Evolutionary conservation across 306 rosid genomes (phyloP).

Genomic region (Pyrus pyrifolia): DNA sequence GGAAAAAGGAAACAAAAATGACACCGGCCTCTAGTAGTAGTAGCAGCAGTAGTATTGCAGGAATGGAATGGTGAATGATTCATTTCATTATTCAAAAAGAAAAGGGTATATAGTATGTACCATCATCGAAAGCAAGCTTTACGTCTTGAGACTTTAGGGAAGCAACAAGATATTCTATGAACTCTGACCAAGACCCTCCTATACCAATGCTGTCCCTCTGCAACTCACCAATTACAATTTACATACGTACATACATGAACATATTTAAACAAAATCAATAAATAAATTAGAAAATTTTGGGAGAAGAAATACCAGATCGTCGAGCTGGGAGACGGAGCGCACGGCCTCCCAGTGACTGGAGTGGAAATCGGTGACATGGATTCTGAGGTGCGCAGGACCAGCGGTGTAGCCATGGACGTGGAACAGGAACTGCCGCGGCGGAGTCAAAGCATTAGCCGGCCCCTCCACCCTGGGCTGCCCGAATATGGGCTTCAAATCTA

Average conservation of each 20-base stretch:
- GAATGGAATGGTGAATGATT: too few relatives aligned
- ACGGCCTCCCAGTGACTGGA: constrained; percentile 58
- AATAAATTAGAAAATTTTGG: neutral
- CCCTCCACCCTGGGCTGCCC: constrained; percentile 50
- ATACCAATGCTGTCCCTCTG: constrained; percentile 86
- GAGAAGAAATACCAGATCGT: constrained; percentile 49
- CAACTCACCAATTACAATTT: constrained; percentile 1
- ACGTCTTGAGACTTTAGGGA: constrained; percentile 66
- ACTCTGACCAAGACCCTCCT: constrained; percentile 80
- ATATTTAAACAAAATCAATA: neutral
- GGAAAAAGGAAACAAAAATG: neutral
- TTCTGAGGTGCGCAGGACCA: constrained; percentile 43
- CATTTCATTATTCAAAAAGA: neutral
- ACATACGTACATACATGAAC: neutral
- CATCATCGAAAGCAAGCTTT: constrained; percentile 56
- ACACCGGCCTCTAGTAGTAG: too few relatives aligned
- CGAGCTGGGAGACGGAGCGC: constrained; percentile 54
- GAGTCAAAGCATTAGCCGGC: constrained; percentile 12
- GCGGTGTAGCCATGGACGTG: constrained; percentile 39
- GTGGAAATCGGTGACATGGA: constrained; percentile 64
- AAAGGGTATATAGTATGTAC: neutral
- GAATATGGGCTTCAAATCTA: constrained; percentile 51
- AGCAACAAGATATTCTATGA: constrained; percentile 49
- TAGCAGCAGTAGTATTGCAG: too few relatives aligned
- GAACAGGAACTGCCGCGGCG: constrained; percentile 41